Evolutionary conservation across 345 rosid species (phyloP).

Genomic region (Eucalyptus pumila): DNA sequence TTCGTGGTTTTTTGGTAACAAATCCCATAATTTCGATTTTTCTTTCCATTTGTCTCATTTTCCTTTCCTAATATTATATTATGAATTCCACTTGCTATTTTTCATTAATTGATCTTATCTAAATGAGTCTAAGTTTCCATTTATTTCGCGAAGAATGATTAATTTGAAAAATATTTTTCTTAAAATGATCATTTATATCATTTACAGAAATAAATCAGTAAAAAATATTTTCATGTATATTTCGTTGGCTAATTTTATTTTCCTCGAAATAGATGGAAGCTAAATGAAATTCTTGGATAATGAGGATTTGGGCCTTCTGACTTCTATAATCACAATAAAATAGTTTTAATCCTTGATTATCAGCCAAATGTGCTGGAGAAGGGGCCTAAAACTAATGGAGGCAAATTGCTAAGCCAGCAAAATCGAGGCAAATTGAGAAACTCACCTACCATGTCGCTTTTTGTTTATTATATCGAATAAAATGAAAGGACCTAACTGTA

Average conservation of each 20-base stretch:
- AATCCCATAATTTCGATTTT: not conserved
- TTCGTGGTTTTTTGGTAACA: not conserved
- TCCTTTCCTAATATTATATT: not conserved
- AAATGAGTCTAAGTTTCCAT: not conserved
- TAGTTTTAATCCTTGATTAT: not conserved
- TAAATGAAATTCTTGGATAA: not conserved
- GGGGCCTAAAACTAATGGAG: not conserved
- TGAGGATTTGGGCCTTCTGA: not conserved
- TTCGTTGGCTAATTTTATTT: no score
- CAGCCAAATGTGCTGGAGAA: not conserved
- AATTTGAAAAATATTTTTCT: not conserved
- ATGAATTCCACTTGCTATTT: not conserved
- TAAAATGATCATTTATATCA: not conserved
- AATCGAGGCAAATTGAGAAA: not conserved
- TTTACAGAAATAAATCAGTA: rapidly evolving
- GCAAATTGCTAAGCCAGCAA: not conserved
- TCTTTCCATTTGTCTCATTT: not conserved
- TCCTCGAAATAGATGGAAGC: rapidly evolving
- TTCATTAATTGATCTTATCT: not conserved
- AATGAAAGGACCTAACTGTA: not conserved
- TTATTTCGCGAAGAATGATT: rapidly evolving
- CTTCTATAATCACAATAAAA: not conserved
- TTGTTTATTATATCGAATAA: not conserved
- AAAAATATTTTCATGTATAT: not conserved
- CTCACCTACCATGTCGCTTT: not conserved